Conservation (phyloP, 2,329 filamentous ascomycete genomes). For the Cercospora beticola region DNA sequence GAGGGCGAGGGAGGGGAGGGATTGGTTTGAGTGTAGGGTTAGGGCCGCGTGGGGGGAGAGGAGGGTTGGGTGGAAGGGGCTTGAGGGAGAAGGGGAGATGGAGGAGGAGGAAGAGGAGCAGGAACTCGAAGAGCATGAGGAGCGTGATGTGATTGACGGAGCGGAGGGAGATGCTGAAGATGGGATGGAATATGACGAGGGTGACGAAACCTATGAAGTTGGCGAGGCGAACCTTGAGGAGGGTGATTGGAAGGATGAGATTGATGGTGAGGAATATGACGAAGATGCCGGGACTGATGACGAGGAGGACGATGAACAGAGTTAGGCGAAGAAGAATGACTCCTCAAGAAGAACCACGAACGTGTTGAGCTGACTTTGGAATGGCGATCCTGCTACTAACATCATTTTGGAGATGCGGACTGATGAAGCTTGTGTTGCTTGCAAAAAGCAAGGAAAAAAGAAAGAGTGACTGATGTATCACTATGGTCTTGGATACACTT, state of each 20-base stretch:
- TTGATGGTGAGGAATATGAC: background rate
- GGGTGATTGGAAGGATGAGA: background rate
- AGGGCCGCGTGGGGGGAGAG: background rate
- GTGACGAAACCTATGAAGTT: background rate
- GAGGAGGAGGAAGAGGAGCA: no score
- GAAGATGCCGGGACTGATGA: fast-evolving
- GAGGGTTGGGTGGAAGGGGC: background rate
- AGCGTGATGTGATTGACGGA: background rate
- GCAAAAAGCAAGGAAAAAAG: no score
- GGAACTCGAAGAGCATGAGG: no score
- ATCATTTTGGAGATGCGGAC: background rate
- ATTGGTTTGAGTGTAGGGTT: background rate
- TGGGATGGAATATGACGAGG: no score
- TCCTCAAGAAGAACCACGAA: background rate
- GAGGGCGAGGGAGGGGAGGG: background rate
- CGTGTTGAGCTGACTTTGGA: background rate
- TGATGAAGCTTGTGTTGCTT: background rate
- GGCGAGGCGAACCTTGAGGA: background rate
- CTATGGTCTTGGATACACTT: fast-evolving
- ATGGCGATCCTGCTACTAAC: background rate
- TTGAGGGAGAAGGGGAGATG: background rate
- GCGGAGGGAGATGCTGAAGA: no score
- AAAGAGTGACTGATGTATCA: no score
- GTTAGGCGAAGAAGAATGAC: background rate
- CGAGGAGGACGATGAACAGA: background rate